Evolutionary conservation across 192 early-diverging fungal species (phyloP), one percentile per base, ranked within the genome.

Genomic region (Chytriomyces sp.): DNA sequence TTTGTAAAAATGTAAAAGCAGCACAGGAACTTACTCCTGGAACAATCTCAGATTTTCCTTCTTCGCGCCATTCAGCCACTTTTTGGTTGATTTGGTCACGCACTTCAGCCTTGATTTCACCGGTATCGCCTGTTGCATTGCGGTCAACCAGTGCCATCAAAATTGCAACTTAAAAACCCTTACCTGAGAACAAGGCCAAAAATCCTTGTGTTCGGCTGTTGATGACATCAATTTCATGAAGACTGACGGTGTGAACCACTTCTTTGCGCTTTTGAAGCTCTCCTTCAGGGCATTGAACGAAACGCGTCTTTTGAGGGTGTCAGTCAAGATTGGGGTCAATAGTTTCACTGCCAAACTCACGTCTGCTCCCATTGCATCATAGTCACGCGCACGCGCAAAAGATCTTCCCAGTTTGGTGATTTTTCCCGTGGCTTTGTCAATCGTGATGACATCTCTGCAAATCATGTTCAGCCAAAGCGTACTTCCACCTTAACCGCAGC

Each of bases 221-320:
- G 82, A 98, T 98, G 9, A 98, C 98, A 82, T 99, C 98, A 80
- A 98, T 94, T 86, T 99, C 97, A 80, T 99, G 98, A 67, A 99
- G 86, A n/a, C 97, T 94, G 6, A 99, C 96, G 8, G 94, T 96
- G 74, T 99, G 98, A 43, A 99, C 97, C 24, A 96, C 91, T 80
- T 98, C 97, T 84, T 96, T 97, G 59, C 94, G 91, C 79, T 93
- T 95, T 81, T 99, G 98, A 26, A 99, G 87, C 84, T 99, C 98
- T 48, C 98, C 98, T 66, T 99, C 97, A 7, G 98, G 98, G 79
- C 97, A 98, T 86, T 96, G 96, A 5, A 99, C 98, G 88, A 98
- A 99, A 75, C 96, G 96, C 63, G 91, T 91, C 89, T 10, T n/a
- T 50, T 5, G 45, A 10, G 59, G 24, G 66, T 79, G 57, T 45